Base-by-base conservation (phyloP, 2,329 filamentous ascomycete genomes). In the Rutstroemia sp. region DNA sequence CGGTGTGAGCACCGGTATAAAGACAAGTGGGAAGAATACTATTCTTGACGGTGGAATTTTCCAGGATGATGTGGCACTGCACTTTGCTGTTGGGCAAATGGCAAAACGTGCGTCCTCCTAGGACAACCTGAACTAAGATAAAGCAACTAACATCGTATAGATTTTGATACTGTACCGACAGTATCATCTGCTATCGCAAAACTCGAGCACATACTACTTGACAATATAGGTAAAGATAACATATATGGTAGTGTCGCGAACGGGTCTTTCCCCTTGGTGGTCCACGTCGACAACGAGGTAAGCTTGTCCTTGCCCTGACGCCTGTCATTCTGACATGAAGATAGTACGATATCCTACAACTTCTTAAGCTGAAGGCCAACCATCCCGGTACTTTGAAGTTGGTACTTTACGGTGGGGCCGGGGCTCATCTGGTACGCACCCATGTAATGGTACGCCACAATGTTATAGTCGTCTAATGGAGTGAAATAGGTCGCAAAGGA, bases 1-100 rank as follows among this genome's bases (percentile, higher is more conserved):
- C 5, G 76, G 75, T 16, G 71, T 78, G n/a, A 76, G 73, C 57
- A 70, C 69, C 0, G 74, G 72, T 5, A 69, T 77, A 59, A 66
- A 68, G 46, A 75, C 73, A 4, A 67, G 70, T 30, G 69, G 65
- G 19, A 69, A 69, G 42, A 69, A 71, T 16, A 71, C 65, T 10
- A 58, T 58, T 14, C 37, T 73, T n/a, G 63, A 76, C 57, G 73
- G 73, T 3, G 74, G 71, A 0, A 67, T 77, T 27, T 72, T 74
- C 58, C 66, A 71, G 54, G 70, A 71, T 27, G 73, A 77, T 44
- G 72, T 75, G 3, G 74, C 71, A 3, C 58, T 77, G 44, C 75
- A 77, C 63, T 68, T 75, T 56, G 55, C 61, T 16, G 60, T 77
- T 39, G 73, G 72, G 14, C 70, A 72, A 34, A 62, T 59, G 10